Percentiles rank a stretch among this genome's conserved stretches.
Conservation (phyloP, 2,329 filamentous ascomycete species). For the Diatrype stigma region DNA sequence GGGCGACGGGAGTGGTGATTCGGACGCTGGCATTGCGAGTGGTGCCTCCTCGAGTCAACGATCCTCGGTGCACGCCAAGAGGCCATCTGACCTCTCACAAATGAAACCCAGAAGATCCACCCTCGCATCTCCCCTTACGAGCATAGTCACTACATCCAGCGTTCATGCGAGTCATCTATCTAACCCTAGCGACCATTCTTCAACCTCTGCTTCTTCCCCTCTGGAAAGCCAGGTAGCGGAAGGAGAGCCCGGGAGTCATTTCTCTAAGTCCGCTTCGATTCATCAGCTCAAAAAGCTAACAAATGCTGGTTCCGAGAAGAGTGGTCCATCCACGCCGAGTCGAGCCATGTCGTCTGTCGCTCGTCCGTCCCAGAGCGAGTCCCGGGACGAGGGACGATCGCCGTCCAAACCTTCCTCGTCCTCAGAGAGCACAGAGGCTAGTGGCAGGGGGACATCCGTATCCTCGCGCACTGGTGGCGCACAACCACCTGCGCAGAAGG, state of each 20-base stretch:
- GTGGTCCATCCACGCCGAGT: slow-evolving; percentile 84
- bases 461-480: slow-evolving; percentile 43
- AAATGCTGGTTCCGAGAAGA: slow-evolving; percentile 76
- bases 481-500: slow-evolving; percentile 69
- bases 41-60: slow-evolving; percentile 28
- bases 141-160: slow-evolving; percentile 57
- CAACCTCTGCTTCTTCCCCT: slow-evolving; percentile 50
- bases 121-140: slow-evolving; percentile 56
- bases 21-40: slow-evolving; percentile 28
- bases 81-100: slow-evolving; percentile 38
- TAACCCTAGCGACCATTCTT: slow-evolving; percentile 56
- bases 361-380: slow-evolving; percentile 48
- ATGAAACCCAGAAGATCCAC: slow-evolving; percentile 40
- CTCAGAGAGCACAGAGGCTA: slow-evolving; percentile 40
- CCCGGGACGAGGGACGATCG: slow-evolving; percentile 34
- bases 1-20: slow-evolving; percentile 37
- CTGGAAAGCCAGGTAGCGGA: slow-evolving; percentile 36
- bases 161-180: slow-evolving; percentile 67
- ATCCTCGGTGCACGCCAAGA: slow-evolving; percentile 37
- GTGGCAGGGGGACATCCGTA: slow-evolving; percentile 50
- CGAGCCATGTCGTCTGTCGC: slow-evolving; percentile 77
- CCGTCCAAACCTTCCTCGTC: slow-evolving; percentile 22
- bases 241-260: slow-evolving; percentile 31
- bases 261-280: slow-evolving; percentile 58
- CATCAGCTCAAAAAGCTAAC: slow-evolving; percentile 83